A percentile compares a stretch with the other conserved stretches of the same genome.
phyloP scores from a whole-genome alignment of 371 early-diverging fungal species.

The Apophysomyces variabilis region DNA sequence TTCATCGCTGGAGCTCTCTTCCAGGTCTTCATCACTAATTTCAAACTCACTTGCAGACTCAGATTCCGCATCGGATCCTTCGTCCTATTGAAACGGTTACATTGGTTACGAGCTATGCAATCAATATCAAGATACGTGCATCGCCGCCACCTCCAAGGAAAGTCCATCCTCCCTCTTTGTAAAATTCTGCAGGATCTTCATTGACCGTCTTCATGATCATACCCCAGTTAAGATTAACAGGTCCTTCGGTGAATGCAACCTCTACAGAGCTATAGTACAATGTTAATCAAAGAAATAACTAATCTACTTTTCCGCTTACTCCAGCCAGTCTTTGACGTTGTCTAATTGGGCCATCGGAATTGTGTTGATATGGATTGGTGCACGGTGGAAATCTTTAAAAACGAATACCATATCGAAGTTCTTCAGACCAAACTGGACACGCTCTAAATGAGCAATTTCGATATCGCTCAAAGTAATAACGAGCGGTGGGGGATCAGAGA shows the following conservation, averaged over 20 bases:
- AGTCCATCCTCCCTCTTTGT: conserved; percentile 96
- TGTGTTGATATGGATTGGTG: conserved; percentile 96
- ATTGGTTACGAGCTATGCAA: background rate
- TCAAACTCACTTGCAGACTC: conserved; percentile 70
- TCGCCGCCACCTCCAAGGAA: conserved; percentile 82
- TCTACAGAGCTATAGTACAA: conserved; percentile 77
- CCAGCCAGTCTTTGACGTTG: conserved; percentile 98
- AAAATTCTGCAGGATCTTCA: conserved; percentile 97
- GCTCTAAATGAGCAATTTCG: conserved; percentile 98
- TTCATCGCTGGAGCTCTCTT: conserved; percentile 69
- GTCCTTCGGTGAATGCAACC: conserved; percentile 96
- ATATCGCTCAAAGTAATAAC: conserved; percentile 95
- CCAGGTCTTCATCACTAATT: conserved; percentile 51
- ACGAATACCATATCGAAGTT: conserved; percentile 99
- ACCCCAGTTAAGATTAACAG: conserved; percentile 97
- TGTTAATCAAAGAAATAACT: background rate
- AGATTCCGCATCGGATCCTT: conserved; percentile 51
- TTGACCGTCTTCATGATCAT: conserved; percentile 99
- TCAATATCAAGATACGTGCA: conserved; percentile 35
- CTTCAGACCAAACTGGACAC: conserved; percentile 97
- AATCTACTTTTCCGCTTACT: conserved; percentile 54
- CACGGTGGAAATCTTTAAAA: conserved; percentile 91
- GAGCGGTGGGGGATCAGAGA: conserved; percentile 97
- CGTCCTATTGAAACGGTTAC: conserved; percentile 29
- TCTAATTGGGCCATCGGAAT: conserved; percentile 96